Evolutionary conservation across 2,329 filamentous ascomycete genomes (phyloP).

Genomic region (Stylonectria norvegica): DNA sequence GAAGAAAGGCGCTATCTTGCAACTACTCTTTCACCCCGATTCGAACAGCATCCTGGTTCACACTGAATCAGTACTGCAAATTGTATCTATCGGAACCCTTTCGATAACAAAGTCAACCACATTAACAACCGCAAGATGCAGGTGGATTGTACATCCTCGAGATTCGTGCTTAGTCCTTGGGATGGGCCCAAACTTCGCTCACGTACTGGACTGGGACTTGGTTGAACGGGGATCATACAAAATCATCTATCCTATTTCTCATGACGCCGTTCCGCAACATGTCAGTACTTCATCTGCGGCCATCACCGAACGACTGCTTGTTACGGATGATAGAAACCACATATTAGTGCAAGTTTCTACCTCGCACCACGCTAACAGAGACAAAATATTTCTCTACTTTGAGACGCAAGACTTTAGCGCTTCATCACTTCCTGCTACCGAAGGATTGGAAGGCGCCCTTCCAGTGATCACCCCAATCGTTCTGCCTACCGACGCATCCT

Average conservation of each 20-base stretch:
- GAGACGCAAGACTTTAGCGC: not conserved
- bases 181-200: constrained; percentile 1
- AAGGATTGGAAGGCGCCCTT: not conserved
- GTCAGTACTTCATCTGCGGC: not conserved
- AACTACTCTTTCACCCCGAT: constrained; percentile 14
- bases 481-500: constrained; percentile 5
- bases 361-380: not conserved
- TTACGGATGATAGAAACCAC: constrained; percentile 18
- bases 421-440: not conserved
- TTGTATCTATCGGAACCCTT: not conserved
- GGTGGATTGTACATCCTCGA: constrained; percentile 20
- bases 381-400: not conserved
- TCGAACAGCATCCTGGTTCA: constrained; percentile 1
- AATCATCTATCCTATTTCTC: not conserved
- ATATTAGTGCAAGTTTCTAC: constrained; percentile 5
- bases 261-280: not conserved
- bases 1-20: constrained; percentile 15
- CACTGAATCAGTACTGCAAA: not conserved
- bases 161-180: constrained; percentile 16
- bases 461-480: not conserved
- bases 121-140: not conserved
- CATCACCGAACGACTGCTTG: constrained; percentile 8
- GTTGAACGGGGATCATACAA: not conserved
- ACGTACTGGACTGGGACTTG: constrained; percentile 8
- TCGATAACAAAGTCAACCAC: constrained; percentile 3